Evolutionary conservation across 768 basidiomycete species (phyloP), one percentile per base, ranked within the genome.

Genomic region (Amanita thiersii): DNA sequence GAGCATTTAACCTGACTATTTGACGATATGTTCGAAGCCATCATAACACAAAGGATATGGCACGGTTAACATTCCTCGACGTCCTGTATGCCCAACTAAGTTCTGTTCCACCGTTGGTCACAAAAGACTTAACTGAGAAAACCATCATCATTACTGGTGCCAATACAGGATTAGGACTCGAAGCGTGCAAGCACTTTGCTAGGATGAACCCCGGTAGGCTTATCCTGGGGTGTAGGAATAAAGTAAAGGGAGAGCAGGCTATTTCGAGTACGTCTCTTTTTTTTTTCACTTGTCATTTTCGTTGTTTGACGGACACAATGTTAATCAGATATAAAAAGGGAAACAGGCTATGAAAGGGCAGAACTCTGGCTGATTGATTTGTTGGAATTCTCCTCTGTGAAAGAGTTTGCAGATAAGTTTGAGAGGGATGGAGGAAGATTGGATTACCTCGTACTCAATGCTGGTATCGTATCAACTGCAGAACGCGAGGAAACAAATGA

Each of bases 161-260:
- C 4, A 79, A 79, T 48, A 60, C 61, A 15, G 78, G 73, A 3
- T 43, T 74, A 3, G 72, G 72, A 2, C 60, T 67, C 32, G 69
- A 73, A 47, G 63, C 70, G 2, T 54, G 65, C 4, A 67, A 63
- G 47, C 69, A 72, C 40, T 66, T 73, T 37, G 67, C 68, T 0
- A 31, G 40, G 1, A 70, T 72, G 70, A 61, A 62, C 34, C 60
- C 70, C 8, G 61, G 46, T 2, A 54, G 55, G 29, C 50, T 69
- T 5, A 60, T 72, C 15, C 26, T 70, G 5, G 65, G 56, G 1
- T 69, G 64, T 42, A 54, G 70, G 12, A 62, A 44, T 37, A 28
- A 55, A 35, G 45, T 50, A 8, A 65, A 58, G 44, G 67, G 63
- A 7, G 48, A 61, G 19, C 55, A 48, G 4, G 66, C 68, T 3